phyloP scores from a whole-genome alignment of 2,329 filamentous ascomycete genomes.

The Pyricularia pennisetigena region DNA sequence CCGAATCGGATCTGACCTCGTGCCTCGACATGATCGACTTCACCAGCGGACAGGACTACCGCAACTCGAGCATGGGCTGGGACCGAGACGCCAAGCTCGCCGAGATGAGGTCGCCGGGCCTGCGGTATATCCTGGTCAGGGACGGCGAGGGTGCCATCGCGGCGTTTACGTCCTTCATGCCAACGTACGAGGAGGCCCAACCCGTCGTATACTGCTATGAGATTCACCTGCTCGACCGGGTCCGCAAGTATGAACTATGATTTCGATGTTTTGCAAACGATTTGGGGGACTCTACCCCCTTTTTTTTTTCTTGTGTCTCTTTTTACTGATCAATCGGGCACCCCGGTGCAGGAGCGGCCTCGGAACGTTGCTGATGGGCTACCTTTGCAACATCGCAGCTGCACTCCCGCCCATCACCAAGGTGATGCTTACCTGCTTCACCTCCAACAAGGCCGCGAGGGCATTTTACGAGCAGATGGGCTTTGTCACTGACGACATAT shows the following conservation, averaged over 20 bases:
- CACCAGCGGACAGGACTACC: constrained; percentile 58
- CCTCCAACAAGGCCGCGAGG: constrained; percentile 36
- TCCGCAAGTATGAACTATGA: background rate
- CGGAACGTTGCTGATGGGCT: constrained; percentile 47
- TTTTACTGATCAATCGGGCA: constrained; percentile 6
- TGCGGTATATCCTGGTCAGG: constrained; percentile 59
- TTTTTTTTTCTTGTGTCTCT: background rate
- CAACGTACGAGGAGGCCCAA: constrained; percentile 56
- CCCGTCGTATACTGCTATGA: constrained; percentile 72
- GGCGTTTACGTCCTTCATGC: constrained; percentile 60
- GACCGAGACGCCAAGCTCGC: constrained; percentile 45
- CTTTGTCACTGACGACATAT: constrained; percentile 43
- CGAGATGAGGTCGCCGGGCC: constrained; percentile 59
- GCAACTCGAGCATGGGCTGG: constrained; percentile 53
- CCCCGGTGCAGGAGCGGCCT: constrained; percentile 59
- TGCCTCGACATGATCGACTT: constrained; percentile 49
- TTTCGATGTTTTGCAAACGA: background rate
- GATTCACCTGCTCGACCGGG: constrained; percentile 46
- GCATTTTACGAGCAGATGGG: constrained; percentile 58
- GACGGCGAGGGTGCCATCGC: constrained; percentile 20
- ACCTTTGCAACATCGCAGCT: constrained; percentile 41
- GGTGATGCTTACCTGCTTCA: constrained; percentile 67
- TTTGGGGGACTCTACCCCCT: background rate
- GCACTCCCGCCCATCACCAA: constrained; percentile 48
- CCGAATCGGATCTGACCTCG: constrained; percentile 32